Percentiles rank a stretch among this genome's conserved stretches.
Conservation (phyloP, 1,284 basidiomycete species). For the Boletus holoroseus region DNA sequence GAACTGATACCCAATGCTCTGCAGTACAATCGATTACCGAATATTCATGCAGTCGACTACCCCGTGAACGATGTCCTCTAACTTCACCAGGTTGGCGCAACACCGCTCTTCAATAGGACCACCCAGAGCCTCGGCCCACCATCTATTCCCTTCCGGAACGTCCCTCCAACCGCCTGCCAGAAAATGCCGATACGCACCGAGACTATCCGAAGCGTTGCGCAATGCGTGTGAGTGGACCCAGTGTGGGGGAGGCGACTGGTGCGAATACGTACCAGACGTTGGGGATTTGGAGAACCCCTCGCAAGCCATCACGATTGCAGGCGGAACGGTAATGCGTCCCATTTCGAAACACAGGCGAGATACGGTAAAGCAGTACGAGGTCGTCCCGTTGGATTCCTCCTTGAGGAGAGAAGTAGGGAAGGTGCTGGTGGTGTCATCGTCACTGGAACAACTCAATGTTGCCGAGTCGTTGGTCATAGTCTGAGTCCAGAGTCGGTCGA, state of each 20-base stretch:
- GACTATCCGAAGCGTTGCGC: conserved; percentile 36
- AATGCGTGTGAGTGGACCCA: conserved; percentile 41
- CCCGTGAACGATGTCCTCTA: conserved; percentile 40
- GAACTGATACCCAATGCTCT: too few relatives aligned
- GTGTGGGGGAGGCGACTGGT: conserved; percentile 45
- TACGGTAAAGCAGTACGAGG: conserved; percentile 62
- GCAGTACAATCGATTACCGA: background rate
- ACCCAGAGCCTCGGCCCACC: conserved; percentile 57
- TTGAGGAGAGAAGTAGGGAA: conserved; percentile 26
- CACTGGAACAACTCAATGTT: background rate
- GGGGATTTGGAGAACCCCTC: conserved; percentile 46
- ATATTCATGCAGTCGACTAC: conserved; percentile 35
- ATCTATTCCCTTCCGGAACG: conserved; percentile 47
- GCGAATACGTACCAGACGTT: conserved; percentile 25
- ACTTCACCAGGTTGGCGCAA: conserved; percentile 35
- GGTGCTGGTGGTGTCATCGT: conserved; percentile 25
- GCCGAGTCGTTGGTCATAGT: background rate
- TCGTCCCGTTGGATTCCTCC: conserved; percentile 43
- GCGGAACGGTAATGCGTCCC: conserved; percentile 72
- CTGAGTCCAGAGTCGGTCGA: background rate
- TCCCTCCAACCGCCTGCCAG: conserved; percentile 53
- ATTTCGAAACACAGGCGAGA: conserved; percentile 71
- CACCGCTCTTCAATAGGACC: conserved; percentile 45
- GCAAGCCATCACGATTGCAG: conserved; percentile 48
- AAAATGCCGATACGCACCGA: conserved; percentile 40